Percentiles rank a stretch among this genome's conserved stretches.
Conservation (phyloP, 2,329 filamentous ascomycete genomes). For the Seiridium unicorne region DNA sequence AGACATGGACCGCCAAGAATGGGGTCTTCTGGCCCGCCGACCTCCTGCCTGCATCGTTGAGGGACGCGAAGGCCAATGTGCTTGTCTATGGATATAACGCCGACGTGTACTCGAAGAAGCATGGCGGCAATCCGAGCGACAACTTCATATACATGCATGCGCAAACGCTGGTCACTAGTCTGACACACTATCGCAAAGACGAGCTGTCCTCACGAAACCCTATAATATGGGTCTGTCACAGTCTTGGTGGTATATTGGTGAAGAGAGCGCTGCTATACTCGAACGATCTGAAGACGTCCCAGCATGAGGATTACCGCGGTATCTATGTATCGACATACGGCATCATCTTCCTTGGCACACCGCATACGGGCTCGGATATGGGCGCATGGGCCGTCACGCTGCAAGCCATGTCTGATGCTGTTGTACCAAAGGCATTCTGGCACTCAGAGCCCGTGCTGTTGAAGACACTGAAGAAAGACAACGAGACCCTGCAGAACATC, state of each 20-base stretch:
- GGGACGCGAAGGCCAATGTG: conserved; percentile 57
- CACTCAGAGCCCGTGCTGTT: conserved; percentile 68
- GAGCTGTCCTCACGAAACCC: conserved; percentile 58
- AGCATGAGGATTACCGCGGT: conserved; percentile 63
- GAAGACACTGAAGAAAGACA: conserved; percentile 69
- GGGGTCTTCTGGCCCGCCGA: conserved; percentile 69
- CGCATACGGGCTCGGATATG: conserved; percentile 67
- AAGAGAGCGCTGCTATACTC: conserved; percentile 70
- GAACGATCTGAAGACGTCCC: conserved; percentile 56
- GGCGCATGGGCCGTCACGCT: conserved; percentile 67
- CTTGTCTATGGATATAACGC: conserved; percentile 76
- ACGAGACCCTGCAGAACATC: conserved; percentile 72
- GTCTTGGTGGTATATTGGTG: conserved; percentile 69
- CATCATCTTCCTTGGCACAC: conserved; percentile 75
- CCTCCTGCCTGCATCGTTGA: conserved; percentile 61
- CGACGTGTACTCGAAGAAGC: conserved; percentile 51
- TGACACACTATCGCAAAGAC: conserved; percentile 62
- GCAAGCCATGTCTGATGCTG: conserved; percentile 64
- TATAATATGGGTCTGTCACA: conserved; percentile 76
- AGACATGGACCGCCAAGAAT: conserved; percentile 59
- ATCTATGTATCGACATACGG: conserved; percentile 75
- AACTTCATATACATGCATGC: conserved; percentile 71
- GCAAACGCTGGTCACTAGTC: conserved; percentile 62
- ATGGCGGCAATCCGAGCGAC: conserved; percentile 56
- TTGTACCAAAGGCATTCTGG: conserved; percentile 65